Conservation (phyloP, 805 yeast species). For the Clavispora asparagi region DNA sequence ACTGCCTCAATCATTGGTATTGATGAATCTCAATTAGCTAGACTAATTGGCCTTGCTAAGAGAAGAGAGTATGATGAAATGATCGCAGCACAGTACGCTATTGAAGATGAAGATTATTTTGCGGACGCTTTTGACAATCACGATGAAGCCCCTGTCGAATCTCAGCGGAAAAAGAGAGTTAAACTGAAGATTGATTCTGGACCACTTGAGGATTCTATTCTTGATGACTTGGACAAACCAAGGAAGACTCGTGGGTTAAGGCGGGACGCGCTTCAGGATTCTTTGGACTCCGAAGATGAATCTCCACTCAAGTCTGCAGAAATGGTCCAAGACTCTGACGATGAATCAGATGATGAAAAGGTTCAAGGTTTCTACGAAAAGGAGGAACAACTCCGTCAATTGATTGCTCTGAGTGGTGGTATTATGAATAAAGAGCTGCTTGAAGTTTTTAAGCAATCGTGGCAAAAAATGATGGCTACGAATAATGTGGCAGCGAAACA, state of each 20-base stretch:
- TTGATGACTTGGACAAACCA: slow-evolving; percentile 2
- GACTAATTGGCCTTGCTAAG: slow-evolving; percentile 14
- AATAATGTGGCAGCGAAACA: neutral
- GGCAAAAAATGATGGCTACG: slow-evolving; percentile 8
- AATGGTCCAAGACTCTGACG: slow-evolving; percentile 57
- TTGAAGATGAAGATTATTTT: slow-evolving; percentile 22
- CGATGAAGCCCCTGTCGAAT: slow-evolving; percentile 25
- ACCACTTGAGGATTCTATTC: neutral
- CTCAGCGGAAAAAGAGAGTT: neutral
- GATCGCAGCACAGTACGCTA: slow-evolving; percentile 7
- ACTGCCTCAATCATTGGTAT: slow-evolving; percentile 7
- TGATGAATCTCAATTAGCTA: slow-evolving; percentile 3
- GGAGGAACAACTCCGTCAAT: slow-evolving; percentile 45
- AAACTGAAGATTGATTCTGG: neutral
- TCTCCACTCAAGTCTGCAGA: slow-evolving; percentile 43
- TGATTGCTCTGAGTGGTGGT: slow-evolving; percentile 33
- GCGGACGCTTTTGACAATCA: slow-evolving; percentile 16
- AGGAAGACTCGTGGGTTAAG: slow-evolving; percentile 3
- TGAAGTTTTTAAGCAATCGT: slow-evolving; percentile 10
- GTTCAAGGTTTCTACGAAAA: slow-evolving; percentile 49
- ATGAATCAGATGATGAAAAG: slow-evolving; percentile 54
- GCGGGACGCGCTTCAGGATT: neutral
- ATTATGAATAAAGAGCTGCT: slow-evolving; percentile 23
- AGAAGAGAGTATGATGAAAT: slow-evolving; percentile 14
- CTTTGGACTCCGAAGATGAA: slow-evolving; percentile 23